Evolutionary conservation across 345 rosid genomes (phyloP), one percentile per base, ranked within the genome.

Genomic region (Syzygium grande): DNA sequence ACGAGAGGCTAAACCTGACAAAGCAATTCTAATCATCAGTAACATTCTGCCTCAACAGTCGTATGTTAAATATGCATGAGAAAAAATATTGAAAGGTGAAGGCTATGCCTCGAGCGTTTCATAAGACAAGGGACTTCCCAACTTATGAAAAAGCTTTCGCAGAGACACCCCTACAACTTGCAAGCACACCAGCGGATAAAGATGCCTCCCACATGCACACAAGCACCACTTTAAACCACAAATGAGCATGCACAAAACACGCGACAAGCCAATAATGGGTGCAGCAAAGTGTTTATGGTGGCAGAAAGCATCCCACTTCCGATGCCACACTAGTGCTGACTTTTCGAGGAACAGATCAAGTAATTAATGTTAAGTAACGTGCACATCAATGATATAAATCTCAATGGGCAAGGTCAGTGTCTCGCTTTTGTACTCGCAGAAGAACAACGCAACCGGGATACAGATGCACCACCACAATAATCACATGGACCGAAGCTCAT

Each of bases 51-150:
- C 46, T 34, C 21, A 8, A 68, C 25, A 34, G 46, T 34, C 13
- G 19, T 68, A 68, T 56, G 80, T 19, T 34, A 22, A n/a, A 68
- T 34, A 34, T 68, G 46, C 12, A 2, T 34, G 13, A 68, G 11
- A 68, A 68, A 68, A 68, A 68, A 68, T 17, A 22, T 68, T 0
- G 25, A 34, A 68, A 0, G 23, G 43, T 2, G 0, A 30, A 34
- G 46, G 25, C 80, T 34, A 68, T 19, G 25, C 25, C 46, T 65
- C 78, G 2, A 30, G 78, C 1, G 0, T 65, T 29, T 65, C 19
- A 30, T 65, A 30, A 65, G 78, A 65, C 78, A 8, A 65, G 11
- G 41, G 41, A 68, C 25, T 9, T 7, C 80, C 21, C 80, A 34
- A 34, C 80, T 34, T 30, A 19, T 34, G 21, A 2, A 34, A 4